Conservation (phyloP, 148 eudicot species). For the Diospyros lotus region DNA sequence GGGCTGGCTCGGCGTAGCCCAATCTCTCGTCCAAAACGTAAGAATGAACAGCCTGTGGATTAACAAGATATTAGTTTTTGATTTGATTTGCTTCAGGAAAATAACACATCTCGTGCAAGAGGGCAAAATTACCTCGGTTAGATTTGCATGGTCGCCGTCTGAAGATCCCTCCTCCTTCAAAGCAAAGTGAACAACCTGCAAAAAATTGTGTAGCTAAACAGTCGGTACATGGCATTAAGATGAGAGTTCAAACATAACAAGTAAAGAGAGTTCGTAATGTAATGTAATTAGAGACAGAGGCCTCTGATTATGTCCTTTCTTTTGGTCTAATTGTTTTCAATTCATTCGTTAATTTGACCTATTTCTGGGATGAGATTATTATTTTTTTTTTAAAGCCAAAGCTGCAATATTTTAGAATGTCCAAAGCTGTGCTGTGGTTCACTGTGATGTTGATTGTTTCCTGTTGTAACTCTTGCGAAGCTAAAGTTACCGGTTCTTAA, state of each 20-base stretch:
- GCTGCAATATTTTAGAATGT: neutral
- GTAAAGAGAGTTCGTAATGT: too few relatives aligned
- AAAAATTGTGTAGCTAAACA: neutral
- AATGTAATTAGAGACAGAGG: too few relatives aligned
- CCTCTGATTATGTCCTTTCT: neutral
- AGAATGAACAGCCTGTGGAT: conserved; percentile 62
- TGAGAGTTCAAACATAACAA: too few relatives aligned
- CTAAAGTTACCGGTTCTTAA: too few relatives aligned
- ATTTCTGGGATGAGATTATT: neutral
- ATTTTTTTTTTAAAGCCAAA: neutral
- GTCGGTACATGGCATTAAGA: too few relatives aligned
- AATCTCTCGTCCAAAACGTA: conserved; percentile 64
- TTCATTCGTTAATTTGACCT: neutral
- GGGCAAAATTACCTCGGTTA: conserved; percentile 50
- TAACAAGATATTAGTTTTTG: too few relatives aligned
- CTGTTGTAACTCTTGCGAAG: too few relatives aligned
- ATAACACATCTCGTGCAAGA: neutral
- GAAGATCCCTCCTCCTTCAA: conserved; percentile 64
- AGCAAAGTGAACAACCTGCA: conserved; percentile 67
- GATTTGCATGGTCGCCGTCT: conserved; percentile 40
- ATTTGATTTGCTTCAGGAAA: neutral
- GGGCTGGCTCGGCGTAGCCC: conserved; percentile 78
- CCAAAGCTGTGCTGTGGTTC: neutral
- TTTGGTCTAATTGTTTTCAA: neutral
- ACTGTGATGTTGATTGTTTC: too few relatives aligned